phyloP scores from a whole-genome alignment of 768 basidiomycete species.

The Russula earlei region DNA sequence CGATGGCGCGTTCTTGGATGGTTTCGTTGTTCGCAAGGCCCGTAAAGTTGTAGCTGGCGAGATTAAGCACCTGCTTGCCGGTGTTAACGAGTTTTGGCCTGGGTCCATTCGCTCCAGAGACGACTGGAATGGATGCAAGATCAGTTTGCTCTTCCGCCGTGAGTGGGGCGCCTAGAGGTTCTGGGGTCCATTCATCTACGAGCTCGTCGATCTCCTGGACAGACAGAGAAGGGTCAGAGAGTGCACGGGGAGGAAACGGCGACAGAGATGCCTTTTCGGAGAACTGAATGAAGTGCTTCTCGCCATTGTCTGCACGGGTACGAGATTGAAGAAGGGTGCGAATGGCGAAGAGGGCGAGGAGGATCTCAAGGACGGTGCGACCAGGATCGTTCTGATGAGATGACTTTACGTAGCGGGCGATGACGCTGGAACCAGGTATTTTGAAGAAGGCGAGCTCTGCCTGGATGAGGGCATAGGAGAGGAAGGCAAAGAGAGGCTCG shows the following conservation, averaged over 20 bases:
- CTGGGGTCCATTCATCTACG: constrained; percentile 91
- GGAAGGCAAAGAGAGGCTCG: constrained; percentile 51
- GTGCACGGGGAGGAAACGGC: background rate
- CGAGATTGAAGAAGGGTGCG: constrained; percentile 84
- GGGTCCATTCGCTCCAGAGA: constrained; percentile 72
- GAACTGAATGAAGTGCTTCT: constrained; percentile 86
- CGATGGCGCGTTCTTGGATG: constrained; percentile 78
- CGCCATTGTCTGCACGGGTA: constrained; percentile 75
- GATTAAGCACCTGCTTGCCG: constrained; percentile 72
- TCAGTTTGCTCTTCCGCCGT: constrained; percentile 52
- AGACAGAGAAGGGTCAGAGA: background rate
- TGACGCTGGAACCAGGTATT: constrained; percentile 72
- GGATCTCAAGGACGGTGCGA: constrained; percentile 80
- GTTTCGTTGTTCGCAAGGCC: constrained; percentile 82
- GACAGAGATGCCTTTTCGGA: constrained; percentile 65
- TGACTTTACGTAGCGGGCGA: constrained; percentile 86
- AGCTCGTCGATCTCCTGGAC: constrained; percentile 90
- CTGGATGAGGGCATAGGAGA: constrained; percentile 51
- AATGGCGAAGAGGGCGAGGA: constrained; percentile 81
- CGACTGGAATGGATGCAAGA: constrained; percentile 64
- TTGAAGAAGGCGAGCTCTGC: constrained; percentile 61
- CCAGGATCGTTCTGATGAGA: constrained; percentile 96
- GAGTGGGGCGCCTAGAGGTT: constrained; percentile 64
- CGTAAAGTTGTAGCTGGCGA: constrained; percentile 87
- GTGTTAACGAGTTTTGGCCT: constrained; percentile 67